Evolutionary conservation across 2,329 filamentous ascomycete species (phyloP).

Genomic region (Mycogone perniciosa): DNA sequence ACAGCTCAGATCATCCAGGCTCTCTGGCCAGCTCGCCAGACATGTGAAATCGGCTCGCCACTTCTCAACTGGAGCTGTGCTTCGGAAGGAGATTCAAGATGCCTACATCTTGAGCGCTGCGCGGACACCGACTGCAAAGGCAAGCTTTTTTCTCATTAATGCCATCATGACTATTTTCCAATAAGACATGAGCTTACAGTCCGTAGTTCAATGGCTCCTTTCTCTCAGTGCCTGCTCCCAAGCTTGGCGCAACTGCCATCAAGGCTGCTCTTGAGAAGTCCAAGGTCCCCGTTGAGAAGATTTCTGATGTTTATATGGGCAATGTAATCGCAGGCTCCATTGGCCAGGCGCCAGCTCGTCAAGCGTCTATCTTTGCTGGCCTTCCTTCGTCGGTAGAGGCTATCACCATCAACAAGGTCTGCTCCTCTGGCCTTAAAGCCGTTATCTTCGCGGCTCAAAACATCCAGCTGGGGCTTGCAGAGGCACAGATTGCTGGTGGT

Average conservation of each 20-base stretch:
- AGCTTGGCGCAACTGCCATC: conserved; percentile 85
- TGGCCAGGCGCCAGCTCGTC: conserved; percentile 86
- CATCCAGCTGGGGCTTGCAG: conserved; percentile 83
- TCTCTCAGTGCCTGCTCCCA: conserved; percentile 73
- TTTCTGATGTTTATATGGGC: conserved; percentile 95
- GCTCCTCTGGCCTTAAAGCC: conserved; percentile 89
- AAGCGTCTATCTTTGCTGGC: conserved; percentile 84
- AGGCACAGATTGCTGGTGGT: conserved; percentile 85
- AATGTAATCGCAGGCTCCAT: conserved; percentile 81
- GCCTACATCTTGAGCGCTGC: conserved; percentile 90
- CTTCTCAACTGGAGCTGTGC: conserved; percentile 40
- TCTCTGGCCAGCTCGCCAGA: conserved; percentile 30
- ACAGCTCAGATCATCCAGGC: conserved; percentile 30
- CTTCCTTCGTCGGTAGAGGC: conserved; percentile 77
- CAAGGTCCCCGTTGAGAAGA: conserved; percentile 69
- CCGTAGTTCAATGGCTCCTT: conserved; percentile 88
- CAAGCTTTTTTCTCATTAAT: conserved; percentile 28
- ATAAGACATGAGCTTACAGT: not conserved
- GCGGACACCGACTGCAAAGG: conserved; percentile 84
- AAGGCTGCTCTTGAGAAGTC: conserved; percentile 86
- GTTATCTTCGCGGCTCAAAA: conserved; percentile 87
- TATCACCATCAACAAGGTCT: conserved; percentile 96
- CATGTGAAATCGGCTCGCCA: conserved; percentile 37
- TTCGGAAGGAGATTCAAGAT: conserved; percentile 68
- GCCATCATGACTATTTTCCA: not conserved